These are phyloP conservation scores for Solanum chiquidenum DNA, from an alignment of 257 asterid species.

Conservation along the genomic window DNA sequence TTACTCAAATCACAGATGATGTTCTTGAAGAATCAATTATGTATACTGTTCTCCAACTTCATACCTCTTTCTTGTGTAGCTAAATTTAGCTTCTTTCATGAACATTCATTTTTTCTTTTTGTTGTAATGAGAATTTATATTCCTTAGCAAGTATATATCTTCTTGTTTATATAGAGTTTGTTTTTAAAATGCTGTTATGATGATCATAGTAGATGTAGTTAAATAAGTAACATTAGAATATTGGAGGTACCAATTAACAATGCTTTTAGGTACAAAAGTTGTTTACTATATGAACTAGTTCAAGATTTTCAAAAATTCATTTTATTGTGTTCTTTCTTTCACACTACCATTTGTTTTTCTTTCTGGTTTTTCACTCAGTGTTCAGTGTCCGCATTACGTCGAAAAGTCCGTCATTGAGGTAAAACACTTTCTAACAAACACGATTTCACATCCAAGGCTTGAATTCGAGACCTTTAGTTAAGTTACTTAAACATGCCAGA, in stretches of 20 bases:
- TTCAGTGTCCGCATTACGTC: background rate
- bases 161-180: background rate
- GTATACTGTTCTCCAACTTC: constrained; percentile 30
- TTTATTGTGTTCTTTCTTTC: background rate
- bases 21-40: constrained; percentile 45
- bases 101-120: background rate
- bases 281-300: background rate
- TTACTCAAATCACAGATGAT: constrained; percentile 42
- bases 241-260: background rate
- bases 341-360: too few relatives aligned
- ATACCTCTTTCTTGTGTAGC: constrained; percentile 9
- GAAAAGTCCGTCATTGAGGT: background rate
- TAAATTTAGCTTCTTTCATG: background rate
- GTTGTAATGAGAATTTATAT: background rate
- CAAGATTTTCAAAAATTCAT: background rate
- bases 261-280: background rate
- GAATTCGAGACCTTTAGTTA: background rate
- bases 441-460: background rate
- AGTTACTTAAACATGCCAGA: rapidly evolving
- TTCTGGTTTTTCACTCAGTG: background rate
- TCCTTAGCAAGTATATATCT: background rate
- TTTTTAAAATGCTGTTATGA: background rate
- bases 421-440: background rate
- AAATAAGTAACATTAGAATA: background rate
- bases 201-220: background rate